Evolutionary conservation across 2,329 filamentous ascomycete genomes (phyloP), one percentile per base, ranked within the genome.

Genomic region (Sporothrix luriei): DNA sequence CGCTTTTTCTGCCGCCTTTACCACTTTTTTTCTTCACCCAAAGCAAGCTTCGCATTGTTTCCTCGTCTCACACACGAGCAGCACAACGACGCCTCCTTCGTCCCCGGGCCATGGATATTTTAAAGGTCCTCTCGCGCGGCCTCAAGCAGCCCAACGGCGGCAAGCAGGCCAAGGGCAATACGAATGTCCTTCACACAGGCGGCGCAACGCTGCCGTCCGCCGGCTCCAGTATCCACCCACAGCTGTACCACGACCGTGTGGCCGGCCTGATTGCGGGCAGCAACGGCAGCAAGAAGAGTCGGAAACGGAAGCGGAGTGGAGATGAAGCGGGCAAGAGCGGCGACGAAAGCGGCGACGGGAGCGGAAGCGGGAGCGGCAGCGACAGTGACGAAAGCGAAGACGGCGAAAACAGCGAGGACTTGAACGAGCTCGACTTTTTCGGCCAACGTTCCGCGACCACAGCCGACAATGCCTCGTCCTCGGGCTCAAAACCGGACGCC

Each of bases 61-160:
- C 38, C 11, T 24, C 16, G 24, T n/a, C 10, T 55, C 24, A 10
- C 52, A 21, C 1, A 43, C 40, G 40, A 43, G 40, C 40, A 16
- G 14, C 6, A 43, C 11, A 43, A 43, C 40, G 6, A 43, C 40
- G 4, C 48, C 16, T 29, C 24, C 43, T 21, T 19, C 19, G 0
- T 6, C 7, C 33, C 33, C 7, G 24, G n/a, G 62, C 29, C 26
- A 91, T 91, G 90, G 90, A 93, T 79, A 88, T 92, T 68, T 82
- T 92, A 76, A 92, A 89, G 75, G 81, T 93, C 43, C 82, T 93
- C 71, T 91, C 90, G 48, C 85, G 90, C 66, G 90, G 90, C 70
- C 88, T 87, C 3, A 92, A 91, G 72, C 83, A 83, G 75, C 80
- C 83, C 21, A 16, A 13, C 24, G 26, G 61, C 55, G 29, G 59